Base-by-base conservation (phyloP, 495 filamentous ascomycete species). In the Neurospora hispaniola region DNA sequence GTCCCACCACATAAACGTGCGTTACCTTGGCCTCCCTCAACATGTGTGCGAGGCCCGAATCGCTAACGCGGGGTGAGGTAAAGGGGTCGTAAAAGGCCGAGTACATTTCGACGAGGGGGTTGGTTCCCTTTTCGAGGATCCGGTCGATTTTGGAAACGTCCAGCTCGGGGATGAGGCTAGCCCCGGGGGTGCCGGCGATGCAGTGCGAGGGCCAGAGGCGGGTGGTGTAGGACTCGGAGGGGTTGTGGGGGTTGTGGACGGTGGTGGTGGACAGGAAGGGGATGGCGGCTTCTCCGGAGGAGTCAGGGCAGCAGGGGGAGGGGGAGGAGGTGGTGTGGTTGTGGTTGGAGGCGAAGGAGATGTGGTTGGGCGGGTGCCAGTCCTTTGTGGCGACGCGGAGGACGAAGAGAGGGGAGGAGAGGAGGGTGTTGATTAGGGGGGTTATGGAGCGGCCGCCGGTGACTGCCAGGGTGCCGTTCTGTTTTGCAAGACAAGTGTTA, bases 121-220 rank as follows among this genome's bases (percentile, higher is more conserved):
- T 86, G 75, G 84, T 85, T 42, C 96, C 96, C 81, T 99, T 99
- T 73, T 92, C 85, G 54, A 97, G 84, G 54, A 92, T 81, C 39
- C 82, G 73, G 78, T 96, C 86, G 70, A 96, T 74, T 46, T 84
- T 86, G 20, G 77, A 76, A 18, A 77, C 70, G 74, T 93, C 85
- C 23, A 98, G 85, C 81, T 96, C 94, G 0, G 90, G 87, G 20
- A 96, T 85, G 42, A 98, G 84, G 69, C 88, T 87, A 3, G 92
- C 91, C 35, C 96, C 96, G 6, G 83, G 80, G 0, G 90, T 94
- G 41, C 84, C 84, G 75, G 92, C 89, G 9, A 98, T 86, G 82
- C 96, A 98, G 83, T 99, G 96, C 7, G 87, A 86, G 0, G 96
- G 96, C 96, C 96, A 99, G 8, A 98, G 86, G 3, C 85, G 86